Evolutionary conservation across 2,329 filamentous ascomycete species (phyloP), one percentile per base, ranked within the genome.

Genomic region (Colletotrichum sojae): DNA sequence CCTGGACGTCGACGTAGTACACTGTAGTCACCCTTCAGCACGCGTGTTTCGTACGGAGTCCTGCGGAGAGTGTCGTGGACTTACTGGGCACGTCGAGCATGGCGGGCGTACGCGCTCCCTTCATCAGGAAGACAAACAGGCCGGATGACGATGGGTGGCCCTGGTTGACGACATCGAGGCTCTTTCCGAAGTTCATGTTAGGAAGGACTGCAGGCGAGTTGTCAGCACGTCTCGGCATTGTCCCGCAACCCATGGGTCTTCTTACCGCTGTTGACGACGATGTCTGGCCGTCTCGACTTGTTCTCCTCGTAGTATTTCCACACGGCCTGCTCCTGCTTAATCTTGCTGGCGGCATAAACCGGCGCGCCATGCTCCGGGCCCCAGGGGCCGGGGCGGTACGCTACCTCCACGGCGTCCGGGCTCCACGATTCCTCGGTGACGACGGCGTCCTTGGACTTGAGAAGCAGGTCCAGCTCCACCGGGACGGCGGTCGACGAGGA

Each of bases 1-100:
- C 87, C 12, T 83, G 76, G 0, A 86, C 81, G 71, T 87, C 78
- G 25, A 87, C 76, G 73, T 76, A 82, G 74, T 83, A 79, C 74
- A 79, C 83, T 88, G 36, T 57, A 22, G 46, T 39, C 10, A 3
- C 48, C 1, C 8, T 5, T 16, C 13, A 16, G 6, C 15, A 20
- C 3, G 15, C 5, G n/a, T 25, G 15, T 56, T n/a, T 6, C 9
- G 22, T 25, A 27, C 12, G 4, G 27, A 6, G 31, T 36, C 31
- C 6, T 10, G 2, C 1, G 9, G 8, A 10, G 31, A 2, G 6
- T 36, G 6, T 10, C 6, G 31, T 36, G 3, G 4, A 53, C 59
- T 54, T 39, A 68, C 65, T 60, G 10, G 65, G 65, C 1, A 15
- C 6, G 5, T 13, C 15, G 1, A 51, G 20, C 6, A 18, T 13